These are phyloP conservation scores for Penicillium ochrochloron DNA, from an alignment of 495 filamentous ascomycete species.

Conservation along the genomic window DNA sequence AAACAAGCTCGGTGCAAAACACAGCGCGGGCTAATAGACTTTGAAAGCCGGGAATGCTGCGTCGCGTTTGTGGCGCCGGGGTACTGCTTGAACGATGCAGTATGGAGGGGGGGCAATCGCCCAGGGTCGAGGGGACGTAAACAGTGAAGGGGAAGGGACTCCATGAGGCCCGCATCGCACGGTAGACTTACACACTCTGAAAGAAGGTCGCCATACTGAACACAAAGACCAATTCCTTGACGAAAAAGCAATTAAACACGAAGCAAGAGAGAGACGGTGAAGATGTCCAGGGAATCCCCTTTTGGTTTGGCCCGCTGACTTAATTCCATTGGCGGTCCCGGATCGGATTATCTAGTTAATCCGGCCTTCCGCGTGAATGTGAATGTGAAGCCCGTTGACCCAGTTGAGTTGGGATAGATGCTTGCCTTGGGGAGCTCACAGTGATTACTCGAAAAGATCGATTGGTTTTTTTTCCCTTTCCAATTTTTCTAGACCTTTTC, in stretches of 20 bases:
- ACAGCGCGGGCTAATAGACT: constrained; percentile 18
- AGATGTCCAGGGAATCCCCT: constrained; percentile 17
- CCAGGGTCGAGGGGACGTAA: constrained; percentile 19
- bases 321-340: constrained; percentile 17
- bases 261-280: constrained; percentile 26
- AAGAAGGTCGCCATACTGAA: constrained; percentile 72
- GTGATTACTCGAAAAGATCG: neutral
- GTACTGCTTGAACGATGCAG: constrained; percentile 25
- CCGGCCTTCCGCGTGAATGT: constrained; percentile 14
- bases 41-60: constrained; percentile 24
- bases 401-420: neutral
- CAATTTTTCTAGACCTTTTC: constrained; percentile 1
- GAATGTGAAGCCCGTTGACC: neutral
- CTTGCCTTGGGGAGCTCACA: constrained; percentile 1
- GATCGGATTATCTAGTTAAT: constrained; percentile 22
- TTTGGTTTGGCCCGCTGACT: constrained; percentile 17
- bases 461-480: constrained; percentile 13
- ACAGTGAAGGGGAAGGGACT: constrained; percentile 9
- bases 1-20: neutral
- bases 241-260: constrained; percentile 17
- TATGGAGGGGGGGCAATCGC: constrained; percentile 28
- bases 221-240: constrained; percentile 3
- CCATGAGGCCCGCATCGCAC: constrained; percentile 10
- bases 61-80: constrained; percentile 32
- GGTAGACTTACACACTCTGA: constrained; percentile 73